phyloP scores from a whole-genome alignment of 1,284 basidiomycete species.

The Bjerkandera adusta region DNA sequence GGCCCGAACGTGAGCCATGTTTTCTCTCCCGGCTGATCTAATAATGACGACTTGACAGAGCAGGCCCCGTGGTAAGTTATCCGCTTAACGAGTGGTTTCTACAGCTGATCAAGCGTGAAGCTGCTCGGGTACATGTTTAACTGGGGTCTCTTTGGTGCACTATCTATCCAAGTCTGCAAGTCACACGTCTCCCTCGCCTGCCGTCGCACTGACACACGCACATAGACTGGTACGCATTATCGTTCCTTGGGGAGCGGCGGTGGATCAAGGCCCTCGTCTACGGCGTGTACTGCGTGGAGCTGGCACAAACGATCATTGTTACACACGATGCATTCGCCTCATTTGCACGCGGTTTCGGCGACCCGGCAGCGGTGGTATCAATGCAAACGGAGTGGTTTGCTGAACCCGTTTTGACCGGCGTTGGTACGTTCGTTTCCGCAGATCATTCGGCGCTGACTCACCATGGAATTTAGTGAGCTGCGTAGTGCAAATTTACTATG shows the following conservation, averaged over 20 bases:
- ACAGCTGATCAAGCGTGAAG: too few relatives aligned
- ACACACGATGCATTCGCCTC: constrained; percentile 25
- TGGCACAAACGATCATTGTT: constrained; percentile 24
- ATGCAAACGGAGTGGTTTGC: constrained; percentile 26
- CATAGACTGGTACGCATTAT: not conserved
- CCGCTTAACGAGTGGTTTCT: too few relatives aligned
- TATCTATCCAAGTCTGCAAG: constrained; percentile 19
- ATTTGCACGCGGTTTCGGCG: constrained; percentile 27
- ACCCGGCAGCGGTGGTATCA: constrained; percentile 21
- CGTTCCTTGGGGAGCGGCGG: constrained; percentile 16
- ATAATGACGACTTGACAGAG: too few relatives aligned
- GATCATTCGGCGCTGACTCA: not conserved
- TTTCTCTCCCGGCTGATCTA: too few relatives aligned
- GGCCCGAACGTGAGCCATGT: too few relatives aligned
- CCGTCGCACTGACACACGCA: not conserved
- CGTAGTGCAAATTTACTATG: constrained; percentile 29
- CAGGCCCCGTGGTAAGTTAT: too few relatives aligned
- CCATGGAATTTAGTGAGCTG: constrained; percentile 20
- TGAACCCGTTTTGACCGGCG: constrained; percentile 23
- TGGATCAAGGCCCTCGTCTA: constrained; percentile 13
- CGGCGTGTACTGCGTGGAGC: constrained; percentile 17
- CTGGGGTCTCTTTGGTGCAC: constrained; percentile 18
- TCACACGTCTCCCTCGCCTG: too few relatives aligned
- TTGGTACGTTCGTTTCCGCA: constrained; percentile 23
- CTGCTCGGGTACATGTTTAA: constrained; percentile 18